phyloP scores from a whole-genome alignment of 1,139 yeast genomes.

The Kodamaea fungicola region DNA sequence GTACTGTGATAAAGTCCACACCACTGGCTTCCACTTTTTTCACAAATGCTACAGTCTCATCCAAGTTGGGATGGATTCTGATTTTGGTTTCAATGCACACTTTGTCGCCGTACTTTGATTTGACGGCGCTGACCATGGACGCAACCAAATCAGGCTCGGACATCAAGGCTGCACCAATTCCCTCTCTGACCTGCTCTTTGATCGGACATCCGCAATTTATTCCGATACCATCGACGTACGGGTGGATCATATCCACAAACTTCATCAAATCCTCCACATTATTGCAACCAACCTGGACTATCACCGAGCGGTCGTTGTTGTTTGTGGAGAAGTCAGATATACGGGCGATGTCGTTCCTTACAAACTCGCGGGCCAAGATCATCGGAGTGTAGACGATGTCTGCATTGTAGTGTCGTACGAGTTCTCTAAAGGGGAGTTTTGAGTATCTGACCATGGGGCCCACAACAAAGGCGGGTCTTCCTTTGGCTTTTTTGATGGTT shows the following conservation, averaged over 20 bases:
- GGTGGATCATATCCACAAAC: slow-evolving; percentile 85
- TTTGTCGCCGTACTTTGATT: slow-evolving; percentile 61
- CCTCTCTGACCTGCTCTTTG: slow-evolving; percentile 90
- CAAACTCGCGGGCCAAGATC: slow-evolving; percentile 95
- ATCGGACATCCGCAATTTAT: slow-evolving; percentile 98
- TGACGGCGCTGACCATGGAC: slow-evolving; percentile 80
- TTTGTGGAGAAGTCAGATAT: slow-evolving; percentile 83
- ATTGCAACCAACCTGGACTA: slow-evolving; percentile 90
- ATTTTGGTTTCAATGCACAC: slow-evolving; percentile 88
- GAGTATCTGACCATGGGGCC: slow-evolving; percentile 99
- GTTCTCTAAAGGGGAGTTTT: slow-evolving; percentile 84
- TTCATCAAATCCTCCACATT: slow-evolving; percentile 79
- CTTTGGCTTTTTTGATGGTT: slow-evolving; percentile 27
- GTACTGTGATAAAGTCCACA: slow-evolving; percentile 90
- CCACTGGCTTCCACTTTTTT: slow-evolving; percentile 77
- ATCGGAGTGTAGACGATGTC: slow-evolving; percentile 93
- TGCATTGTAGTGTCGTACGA: slow-evolving; percentile 66
- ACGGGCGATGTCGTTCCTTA: slow-evolving; percentile 77
- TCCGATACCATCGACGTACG: slow-evolving; percentile 91
- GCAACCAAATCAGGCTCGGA: slow-evolving; percentile 77
- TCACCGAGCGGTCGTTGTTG: slow-evolving; percentile 59
- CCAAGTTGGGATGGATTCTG: slow-evolving; percentile 73
- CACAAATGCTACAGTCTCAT: slow-evolving; percentile 72
- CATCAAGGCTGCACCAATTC: slow-evolving; percentile 96
- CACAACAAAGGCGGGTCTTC: slow-evolving; percentile 70